Conservation (phyloP, 225 moss, liverwort and hornwort species). For the Rhytidiadelphus loreus region DNA sequence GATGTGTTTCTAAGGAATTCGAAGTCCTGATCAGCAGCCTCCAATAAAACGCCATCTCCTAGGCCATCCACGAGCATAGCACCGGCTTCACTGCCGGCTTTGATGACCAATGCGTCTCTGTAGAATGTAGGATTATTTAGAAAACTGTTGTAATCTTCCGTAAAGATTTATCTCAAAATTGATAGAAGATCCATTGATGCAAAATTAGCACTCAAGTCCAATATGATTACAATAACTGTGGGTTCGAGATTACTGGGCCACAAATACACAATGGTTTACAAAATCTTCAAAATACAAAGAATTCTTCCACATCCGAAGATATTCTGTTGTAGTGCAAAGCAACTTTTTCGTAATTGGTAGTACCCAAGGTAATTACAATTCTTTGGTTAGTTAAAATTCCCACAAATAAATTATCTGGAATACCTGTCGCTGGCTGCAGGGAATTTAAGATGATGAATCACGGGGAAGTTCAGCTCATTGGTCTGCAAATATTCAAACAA, state of each 20-base stretch:
- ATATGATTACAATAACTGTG: neutral
- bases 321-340: neutral
- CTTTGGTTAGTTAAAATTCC: neutral
- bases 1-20: slow-evolving; percentile 78
- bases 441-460: slow-evolving; percentile 89
- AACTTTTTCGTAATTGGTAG: neutral
- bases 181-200: neutral
- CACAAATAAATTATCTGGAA: neutral
- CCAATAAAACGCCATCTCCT: slow-evolving; percentile 89
- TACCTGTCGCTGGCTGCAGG: slow-evolving; percentile 55
- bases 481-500: slow-evolving; percentile 78
- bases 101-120: slow-evolving; percentile 97
- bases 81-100: slow-evolving; percentile 94
- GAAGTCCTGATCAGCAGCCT: slow-evolving; percentile 67
- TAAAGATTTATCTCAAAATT: neutral
- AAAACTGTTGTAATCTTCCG: neutral
- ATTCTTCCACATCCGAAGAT: neutral
- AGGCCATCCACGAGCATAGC: slow-evolving; percentile 95
- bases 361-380: neutral
- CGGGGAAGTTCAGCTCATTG: slow-evolving; percentile 66
- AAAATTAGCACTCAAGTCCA: neutral
- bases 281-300: neutral
- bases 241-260: neutral
- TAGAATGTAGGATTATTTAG: neutral
- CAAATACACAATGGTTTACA: neutral